Conservation (phyloP, 768 basidiomycete species). For the Russula sp. region DNA sequence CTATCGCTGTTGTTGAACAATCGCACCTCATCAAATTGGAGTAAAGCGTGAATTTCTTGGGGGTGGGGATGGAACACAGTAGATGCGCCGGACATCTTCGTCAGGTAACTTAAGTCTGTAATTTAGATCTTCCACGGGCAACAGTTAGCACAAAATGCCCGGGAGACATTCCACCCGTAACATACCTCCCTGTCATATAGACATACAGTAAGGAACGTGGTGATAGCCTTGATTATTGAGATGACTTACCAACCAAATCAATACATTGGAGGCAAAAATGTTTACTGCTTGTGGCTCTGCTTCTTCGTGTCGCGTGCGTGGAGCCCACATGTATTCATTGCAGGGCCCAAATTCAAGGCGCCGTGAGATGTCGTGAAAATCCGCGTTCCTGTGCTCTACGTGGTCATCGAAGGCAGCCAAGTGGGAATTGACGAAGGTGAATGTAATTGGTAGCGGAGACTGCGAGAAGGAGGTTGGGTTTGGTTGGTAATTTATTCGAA, state of each 20-base stretch:
- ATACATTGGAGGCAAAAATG: conserved; percentile 26
- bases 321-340: conserved; percentile 24
- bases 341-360: conserved; percentile 51
- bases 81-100: conserved; percentile 56
- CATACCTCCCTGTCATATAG: conserved; percentile 48
- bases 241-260: conserved; percentile 28
- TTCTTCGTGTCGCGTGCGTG: conserved; percentile 16
- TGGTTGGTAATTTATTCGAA: conserved; percentile 59
- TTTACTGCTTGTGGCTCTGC: conserved; percentile 1
- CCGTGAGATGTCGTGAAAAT: conserved; percentile 67
- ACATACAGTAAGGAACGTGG: not conserved
- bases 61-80: conserved; percentile 46
- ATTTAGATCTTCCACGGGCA: conserved; percentile 61
- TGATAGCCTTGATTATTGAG: conserved; percentile 35
- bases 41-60: conserved; percentile 45
- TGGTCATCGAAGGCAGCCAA: conserved; percentile 83
- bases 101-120: conserved; percentile 73
- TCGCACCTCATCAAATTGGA: conserved; percentile 64
- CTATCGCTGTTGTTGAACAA: not conserved
- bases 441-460: conserved; percentile 41
- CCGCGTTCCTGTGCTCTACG: conserved; percentile 66
- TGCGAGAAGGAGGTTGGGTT: conserved; percentile 32
- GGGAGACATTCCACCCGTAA: conserved; percentile 9
- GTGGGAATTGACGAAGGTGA: conserved; percentile 82
- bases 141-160: not conserved